Percentiles rank a stretch among this genome's conserved stretches.
Conservation (phyloP, 208 protist genomes). For the Polymyxa betae region DNA sequence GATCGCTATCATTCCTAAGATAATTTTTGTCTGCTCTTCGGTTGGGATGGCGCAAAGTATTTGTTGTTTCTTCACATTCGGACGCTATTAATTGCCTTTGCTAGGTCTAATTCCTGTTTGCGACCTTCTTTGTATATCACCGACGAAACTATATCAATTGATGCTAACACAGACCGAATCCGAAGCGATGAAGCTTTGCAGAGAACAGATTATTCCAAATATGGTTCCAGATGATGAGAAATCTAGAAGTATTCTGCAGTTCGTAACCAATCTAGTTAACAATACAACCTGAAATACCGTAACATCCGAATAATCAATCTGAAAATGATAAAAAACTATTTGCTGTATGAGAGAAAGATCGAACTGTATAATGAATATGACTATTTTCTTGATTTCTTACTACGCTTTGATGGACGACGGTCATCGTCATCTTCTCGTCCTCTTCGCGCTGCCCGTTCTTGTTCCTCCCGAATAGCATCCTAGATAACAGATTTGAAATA, state of each 20-base stretch:
- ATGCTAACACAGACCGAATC: not conserved
- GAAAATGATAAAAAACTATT: no score
- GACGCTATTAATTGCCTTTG: not conserved
- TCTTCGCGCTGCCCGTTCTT: not conserved
- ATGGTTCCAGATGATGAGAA: not conserved
- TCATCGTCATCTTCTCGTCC: conserved; percentile 8
- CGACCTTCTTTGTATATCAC: not conserved
- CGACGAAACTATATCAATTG: not conserved
- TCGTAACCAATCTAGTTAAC: not conserved
- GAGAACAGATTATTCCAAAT: not conserved
- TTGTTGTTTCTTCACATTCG: not conserved
- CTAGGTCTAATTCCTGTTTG: not conserved
- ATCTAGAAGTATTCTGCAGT: not conserved
- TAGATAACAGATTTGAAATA: not conserved
- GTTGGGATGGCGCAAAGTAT: not conserved
- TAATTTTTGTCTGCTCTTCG: not conserved
- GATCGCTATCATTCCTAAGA: not conserved
- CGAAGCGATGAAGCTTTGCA: not conserved
- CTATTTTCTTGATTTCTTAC: no score
- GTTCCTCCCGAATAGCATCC: conserved; percentile 29
- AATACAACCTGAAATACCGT: no score
- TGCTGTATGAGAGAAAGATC: no score
- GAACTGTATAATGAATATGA: no score
- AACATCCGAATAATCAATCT: no score
- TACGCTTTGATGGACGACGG: not conserved